These are phyloP conservation scores for Leccinum ponderosum DNA, from an alignment of 1,284 basidiomycete species.

Conservation along the genomic window DNA sequence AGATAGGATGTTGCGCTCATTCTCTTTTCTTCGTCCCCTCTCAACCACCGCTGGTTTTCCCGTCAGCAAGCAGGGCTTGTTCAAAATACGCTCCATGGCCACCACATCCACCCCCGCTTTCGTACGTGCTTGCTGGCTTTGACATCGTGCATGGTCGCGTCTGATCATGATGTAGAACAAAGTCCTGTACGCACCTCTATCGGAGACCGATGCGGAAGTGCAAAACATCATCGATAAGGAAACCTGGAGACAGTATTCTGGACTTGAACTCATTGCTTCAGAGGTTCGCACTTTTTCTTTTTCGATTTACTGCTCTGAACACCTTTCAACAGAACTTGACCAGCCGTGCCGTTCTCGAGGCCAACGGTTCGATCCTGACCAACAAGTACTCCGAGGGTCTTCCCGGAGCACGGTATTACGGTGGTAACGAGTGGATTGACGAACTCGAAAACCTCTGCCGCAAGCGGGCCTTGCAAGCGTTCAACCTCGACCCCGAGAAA, in stretches of 20 bases:
- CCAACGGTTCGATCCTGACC: conserved; percentile 97
- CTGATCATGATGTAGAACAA: conserved; percentile 69
- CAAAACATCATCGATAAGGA: conserved; percentile 99
- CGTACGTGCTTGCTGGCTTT: conserved; percentile 40
- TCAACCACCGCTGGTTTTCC: conserved; percentile 24
- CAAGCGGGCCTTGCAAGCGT: conserved; percentile 94
- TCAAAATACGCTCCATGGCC: conserved; percentile 53
- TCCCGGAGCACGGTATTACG: conserved; percentile 95
- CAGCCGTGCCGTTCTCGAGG: conserved; percentile 93
- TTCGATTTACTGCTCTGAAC: conserved; percentile 12
- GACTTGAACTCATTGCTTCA: conserved; percentile 95
- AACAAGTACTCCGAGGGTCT: conserved; percentile 99
- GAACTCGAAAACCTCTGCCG: conserved; percentile 95
- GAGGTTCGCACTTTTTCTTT: conserved; percentile 54
- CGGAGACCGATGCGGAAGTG: conserved; percentile 92
- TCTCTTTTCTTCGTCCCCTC: conserved; percentile 31
- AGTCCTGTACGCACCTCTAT: conserved; percentile 83
- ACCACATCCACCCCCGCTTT: conserved; percentile 57
- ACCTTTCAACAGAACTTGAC: conserved; percentile 77
- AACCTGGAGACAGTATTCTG: conserved; percentile 97
- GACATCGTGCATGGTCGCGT: not conserved
- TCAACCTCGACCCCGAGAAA: conserved; percentile 89
- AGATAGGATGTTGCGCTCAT: conserved; percentile 28
- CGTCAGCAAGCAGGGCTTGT: conserved; percentile 14
- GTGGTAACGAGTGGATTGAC: conserved; percentile 97